Evolutionary conservation across 768 basidiomycete species (phyloP).

Genomic region (Lactarius pseudohatsudake): DNA sequence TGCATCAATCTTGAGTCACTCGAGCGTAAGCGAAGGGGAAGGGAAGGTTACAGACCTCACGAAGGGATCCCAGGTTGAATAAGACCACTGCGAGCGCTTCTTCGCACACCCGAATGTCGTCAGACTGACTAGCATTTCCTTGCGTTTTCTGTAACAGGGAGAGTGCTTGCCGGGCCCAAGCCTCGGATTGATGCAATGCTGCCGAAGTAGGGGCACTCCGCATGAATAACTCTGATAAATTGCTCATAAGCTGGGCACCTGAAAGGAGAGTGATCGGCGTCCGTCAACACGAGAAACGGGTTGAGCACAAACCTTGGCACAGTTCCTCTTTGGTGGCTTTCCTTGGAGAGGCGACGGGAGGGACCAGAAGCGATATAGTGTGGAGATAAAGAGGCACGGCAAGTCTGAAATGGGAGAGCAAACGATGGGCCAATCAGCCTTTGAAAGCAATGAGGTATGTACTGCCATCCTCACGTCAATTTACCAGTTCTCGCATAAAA

Average conservation of each 20-base stretch:
- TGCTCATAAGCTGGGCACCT: constrained; percentile 52
- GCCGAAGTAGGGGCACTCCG: constrained; percentile 40
- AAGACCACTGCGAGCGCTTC: constrained; percentile 26
- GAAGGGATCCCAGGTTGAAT: constrained; percentile 28
- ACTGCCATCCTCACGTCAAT: constrained; percentile 46
- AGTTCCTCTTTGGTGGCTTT: constrained; percentile 45
- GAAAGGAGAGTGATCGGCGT: constrained; percentile 3
- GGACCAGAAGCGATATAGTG: constrained; percentile 60
- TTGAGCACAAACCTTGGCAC: constrained; percentile 51
- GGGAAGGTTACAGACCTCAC: constrained; percentile 22
- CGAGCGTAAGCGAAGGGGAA: background rate
- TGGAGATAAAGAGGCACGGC: constrained; percentile 67
- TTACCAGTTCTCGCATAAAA: constrained; percentile 59
- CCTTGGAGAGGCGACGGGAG: constrained; percentile 35
- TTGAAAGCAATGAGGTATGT: constrained; percentile 21
- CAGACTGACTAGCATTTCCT: constrained; percentile 9
- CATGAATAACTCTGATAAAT: constrained; percentile 45
- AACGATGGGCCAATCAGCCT: constrained; percentile 14
- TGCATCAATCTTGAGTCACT: background rate
- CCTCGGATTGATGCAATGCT: constrained; percentile 49
- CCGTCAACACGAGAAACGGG: background rate
- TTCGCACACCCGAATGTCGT: constrained; percentile 24
- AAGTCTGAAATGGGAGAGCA: constrained; percentile 41
- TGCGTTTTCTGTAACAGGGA: constrained; percentile 36
- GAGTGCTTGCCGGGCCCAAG: constrained; percentile 58